These are phyloP conservation scores for Gossypium ekmanianum DNA, from an alignment of 345 rosid genomes.

Conservation along the genomic window DNA sequence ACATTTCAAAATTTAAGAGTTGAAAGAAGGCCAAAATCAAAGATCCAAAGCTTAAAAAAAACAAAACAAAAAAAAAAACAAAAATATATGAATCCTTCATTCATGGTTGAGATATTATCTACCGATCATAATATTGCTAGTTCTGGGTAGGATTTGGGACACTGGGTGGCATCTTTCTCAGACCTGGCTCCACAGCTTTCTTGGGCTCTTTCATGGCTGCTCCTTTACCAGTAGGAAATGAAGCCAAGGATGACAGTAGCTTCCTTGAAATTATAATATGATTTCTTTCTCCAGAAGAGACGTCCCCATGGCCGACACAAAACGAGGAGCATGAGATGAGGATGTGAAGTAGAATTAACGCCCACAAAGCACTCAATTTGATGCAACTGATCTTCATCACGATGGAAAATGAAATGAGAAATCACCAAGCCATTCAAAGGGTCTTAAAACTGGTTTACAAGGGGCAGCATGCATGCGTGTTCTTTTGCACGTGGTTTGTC, in stretches of 20 bases:
- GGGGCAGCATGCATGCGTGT: conserved; percentile 22
- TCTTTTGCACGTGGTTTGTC: conserved; percentile 28
- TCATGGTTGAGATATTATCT: conserved; percentile 8
- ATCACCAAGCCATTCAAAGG: conserved; percentile 1
- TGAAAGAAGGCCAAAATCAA: background rate
- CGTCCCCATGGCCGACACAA: conserved; percentile 20
- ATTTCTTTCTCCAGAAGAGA: background rate
- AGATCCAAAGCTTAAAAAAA: background rate
- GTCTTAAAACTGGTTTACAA: conserved; percentile 14
- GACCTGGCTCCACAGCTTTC: conserved; percentile 50
- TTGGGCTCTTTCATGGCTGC: conserved; percentile 28
- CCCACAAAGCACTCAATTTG: conserved; percentile 17
- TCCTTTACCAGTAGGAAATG: conserved; percentile 5
- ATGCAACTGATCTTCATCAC: conserved; percentile 33
- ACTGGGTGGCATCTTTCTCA: conserved; percentile 53
- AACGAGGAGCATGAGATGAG: conserved; percentile 17
- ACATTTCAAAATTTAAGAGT: background rate
- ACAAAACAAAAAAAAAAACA: too few species aligned
- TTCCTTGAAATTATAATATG: conserved; percentile 11
- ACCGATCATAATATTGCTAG: conserved; percentile 10
- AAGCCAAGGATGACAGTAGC: conserved; percentile 22
- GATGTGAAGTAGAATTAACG: conserved; percentile 24
- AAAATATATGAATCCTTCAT: background rate
- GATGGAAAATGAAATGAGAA: background rate
- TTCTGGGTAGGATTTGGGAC: conserved; percentile 56